Conservation (phyloP, 805 yeast genomes). For the Cyberlindnera bimundalis region DNA sequence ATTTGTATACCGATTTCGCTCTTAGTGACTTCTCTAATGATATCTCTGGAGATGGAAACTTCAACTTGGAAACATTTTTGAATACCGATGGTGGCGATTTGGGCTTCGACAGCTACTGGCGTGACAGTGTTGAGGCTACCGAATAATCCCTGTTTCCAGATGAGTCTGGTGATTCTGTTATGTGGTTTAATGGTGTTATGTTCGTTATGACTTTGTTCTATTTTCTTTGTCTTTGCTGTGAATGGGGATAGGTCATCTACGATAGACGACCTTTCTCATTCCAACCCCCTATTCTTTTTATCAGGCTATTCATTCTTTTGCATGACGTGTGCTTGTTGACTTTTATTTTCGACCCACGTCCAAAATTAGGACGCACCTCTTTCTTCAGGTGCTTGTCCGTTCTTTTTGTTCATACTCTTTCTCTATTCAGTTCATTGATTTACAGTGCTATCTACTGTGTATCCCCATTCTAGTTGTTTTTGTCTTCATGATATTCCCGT, state of each 20-base stretch:
- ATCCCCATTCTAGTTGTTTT: background rate
- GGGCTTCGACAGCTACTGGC: slow-evolving; percentile 38
- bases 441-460: background rate
- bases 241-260: too few relatives aligned
- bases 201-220: background rate
- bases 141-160: slow-evolving; percentile 19
- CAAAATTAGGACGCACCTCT: too few relatives aligned
- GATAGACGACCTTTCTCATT: too few relatives aligned
- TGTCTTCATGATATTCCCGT: background rate
- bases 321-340: too few relatives aligned
- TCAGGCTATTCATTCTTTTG: too few relatives aligned
- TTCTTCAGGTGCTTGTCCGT: background rate
- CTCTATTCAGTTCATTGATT: background rate
- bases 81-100: slow-evolving; percentile 37
- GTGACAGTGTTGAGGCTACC: slow-evolving; percentile 40
- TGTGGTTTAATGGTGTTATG: slow-evolving; percentile 2
- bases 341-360: too few relatives aligned
- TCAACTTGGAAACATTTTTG: slow-evolving; percentile 43
- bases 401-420: background rate
- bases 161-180: background rate
- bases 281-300: too few relatives aligned
- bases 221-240: background rate
- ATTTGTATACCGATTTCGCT: slow-evolving; percentile 33
- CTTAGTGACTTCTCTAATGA: slow-evolving; percentile 32
- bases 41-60: slow-evolving; percentile 34